phyloP scores from a whole-genome alignment of 2,329 filamentous ascomycete genomes.

The Trichoderma atrobrunneum region DNA sequence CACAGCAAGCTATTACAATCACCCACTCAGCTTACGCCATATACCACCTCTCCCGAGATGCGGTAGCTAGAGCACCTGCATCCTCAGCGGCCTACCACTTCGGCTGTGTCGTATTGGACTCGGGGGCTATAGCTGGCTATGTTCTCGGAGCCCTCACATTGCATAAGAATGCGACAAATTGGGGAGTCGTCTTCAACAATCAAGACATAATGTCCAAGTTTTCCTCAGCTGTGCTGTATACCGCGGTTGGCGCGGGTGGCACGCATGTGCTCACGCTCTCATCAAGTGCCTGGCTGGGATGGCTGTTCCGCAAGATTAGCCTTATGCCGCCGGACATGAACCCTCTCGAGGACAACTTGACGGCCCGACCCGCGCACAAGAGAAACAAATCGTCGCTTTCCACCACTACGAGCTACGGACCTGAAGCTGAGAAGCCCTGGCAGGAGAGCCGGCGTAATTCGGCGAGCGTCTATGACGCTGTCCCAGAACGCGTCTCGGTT shows the following conservation, averaged over 20 bases:
- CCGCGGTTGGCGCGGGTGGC: slow-evolving; percentile 59
- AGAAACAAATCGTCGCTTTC: slow-evolving; percentile 63
- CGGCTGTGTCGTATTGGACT: slow-evolving; percentile 73
- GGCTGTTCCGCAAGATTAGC: slow-evolving; percentile 79
- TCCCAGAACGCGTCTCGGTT: slow-evolving; percentile 54
- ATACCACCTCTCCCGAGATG: slow-evolving; percentile 72
- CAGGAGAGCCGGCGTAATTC: slow-evolving; percentile 41
- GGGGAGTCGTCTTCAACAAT: slow-evolving; percentile 66
- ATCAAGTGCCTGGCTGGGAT: slow-evolving; percentile 70
- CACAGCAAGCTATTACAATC: slow-evolving; percentile 71
- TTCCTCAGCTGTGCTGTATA: slow-evolving; percentile 65
- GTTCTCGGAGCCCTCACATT: slow-evolving; percentile 51
- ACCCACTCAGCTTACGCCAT: slow-evolving; percentile 73
- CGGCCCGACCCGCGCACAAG: slow-evolving; percentile 68
- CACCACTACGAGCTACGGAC: slow-evolving; percentile 40
- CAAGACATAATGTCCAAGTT: slow-evolving; percentile 57
- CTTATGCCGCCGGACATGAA: slow-evolving; percentile 91
- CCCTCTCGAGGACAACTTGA: slow-evolving; percentile 82
- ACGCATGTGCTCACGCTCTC: slow-evolving; percentile 69
- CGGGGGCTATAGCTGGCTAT: slow-evolving; percentile 54
- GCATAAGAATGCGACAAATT: slow-evolving; percentile 47
- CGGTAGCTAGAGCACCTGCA: slow-evolving; percentile 68
- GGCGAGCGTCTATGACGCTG: slow-evolving; percentile 43
- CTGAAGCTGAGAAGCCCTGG: slow-evolving; percentile 57
- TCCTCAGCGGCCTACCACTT: slow-evolving; percentile 88